These are phyloP conservation scores for Boletus fagicola DNA, from an alignment of 768 basidiomycete species.

Conservation along the genomic window DNA sequence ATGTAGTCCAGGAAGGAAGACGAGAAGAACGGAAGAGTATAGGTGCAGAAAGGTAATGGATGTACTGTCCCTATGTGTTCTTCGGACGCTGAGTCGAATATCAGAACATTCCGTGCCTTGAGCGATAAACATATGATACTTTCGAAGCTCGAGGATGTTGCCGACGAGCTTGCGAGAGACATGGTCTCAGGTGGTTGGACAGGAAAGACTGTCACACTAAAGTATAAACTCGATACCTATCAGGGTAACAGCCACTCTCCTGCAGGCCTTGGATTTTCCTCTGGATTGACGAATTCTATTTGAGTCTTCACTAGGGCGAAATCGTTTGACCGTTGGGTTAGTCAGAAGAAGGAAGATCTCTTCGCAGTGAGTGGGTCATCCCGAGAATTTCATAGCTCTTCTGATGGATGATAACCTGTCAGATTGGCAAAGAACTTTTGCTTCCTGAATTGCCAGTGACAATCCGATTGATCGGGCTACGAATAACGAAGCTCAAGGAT, in stretches of 20 bases:
- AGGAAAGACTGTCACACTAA: conserved; percentile 86
- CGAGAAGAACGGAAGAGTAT: conserved; percentile 90
- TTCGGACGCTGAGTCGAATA: background rate
- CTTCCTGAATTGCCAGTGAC: conserved; percentile 76
- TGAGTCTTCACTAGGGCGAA: conserved; percentile 80
- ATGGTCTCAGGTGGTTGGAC: conserved; percentile 78
- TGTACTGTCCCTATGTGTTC: background rate
- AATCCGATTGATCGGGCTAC: conserved; percentile 82
- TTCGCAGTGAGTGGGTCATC: conserved; percentile 52
- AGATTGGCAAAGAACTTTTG: conserved; percentile 82
- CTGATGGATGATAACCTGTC: conserved; percentile 9
- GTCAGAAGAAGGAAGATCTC: conserved; percentile 70
- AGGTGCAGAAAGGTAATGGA: conserved; percentile 75
- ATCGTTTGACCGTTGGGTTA: conserved; percentile 75
- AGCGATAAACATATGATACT: conserved; percentile 65
- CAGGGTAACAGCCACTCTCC: conserved; percentile 49
- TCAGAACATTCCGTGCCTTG: conserved; percentile 75
- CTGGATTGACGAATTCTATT: conserved; percentile 8
- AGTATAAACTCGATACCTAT: conserved; percentile 90
- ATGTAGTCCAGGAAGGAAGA: conserved; percentile 68
- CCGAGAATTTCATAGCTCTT: background rate
- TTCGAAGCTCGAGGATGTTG: conserved; percentile 75
- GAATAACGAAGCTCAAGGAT: conserved; percentile 89
- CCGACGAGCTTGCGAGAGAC: conserved; percentile 77
- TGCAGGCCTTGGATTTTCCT: background rate